phyloP scores from a whole-genome alignment of 495 filamentous ascomycete genomes.

The Penicillium chermesinum region DNA sequence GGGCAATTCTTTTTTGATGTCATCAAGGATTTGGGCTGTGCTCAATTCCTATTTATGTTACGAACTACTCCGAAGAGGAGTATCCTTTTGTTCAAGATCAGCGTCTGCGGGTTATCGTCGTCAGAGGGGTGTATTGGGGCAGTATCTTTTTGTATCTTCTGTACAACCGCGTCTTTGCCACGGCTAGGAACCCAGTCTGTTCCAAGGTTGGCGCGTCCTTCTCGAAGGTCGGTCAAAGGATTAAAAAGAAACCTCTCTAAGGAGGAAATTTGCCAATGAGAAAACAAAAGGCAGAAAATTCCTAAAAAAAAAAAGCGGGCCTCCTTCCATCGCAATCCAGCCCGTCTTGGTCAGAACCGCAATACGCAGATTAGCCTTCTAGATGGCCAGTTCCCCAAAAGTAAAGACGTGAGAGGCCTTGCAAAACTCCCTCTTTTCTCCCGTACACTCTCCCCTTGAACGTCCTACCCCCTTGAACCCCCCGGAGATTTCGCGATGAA shows the following conservation, averaged over 20 bases:
- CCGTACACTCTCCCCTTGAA: constrained; percentile 8
- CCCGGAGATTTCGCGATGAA: constrained; percentile 19
- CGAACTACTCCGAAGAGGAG: too few relatives aligned
- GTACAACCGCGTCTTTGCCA: neutral
- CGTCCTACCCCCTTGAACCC: neutral
- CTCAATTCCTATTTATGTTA: too few relatives aligned
- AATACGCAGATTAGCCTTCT: constrained; percentile 10
- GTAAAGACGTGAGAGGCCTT: constrained; percentile 2
- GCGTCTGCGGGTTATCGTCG: too few relatives aligned
- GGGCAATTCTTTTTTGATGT: neutral
- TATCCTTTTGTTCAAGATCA: too few relatives aligned
- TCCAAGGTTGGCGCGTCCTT: constrained; percentile 1
- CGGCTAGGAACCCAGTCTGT: constrained; percentile 5
- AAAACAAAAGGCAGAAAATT: neutral
- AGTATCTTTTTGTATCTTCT: neutral
- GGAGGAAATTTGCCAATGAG: neutral
- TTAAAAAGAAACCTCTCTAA: neutral
- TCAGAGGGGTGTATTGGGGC: too few relatives aligned
- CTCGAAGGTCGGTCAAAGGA: constrained; percentile 1
- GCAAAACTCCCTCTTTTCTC: constrained; percentile 7
- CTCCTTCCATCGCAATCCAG: constrained; percentile 7
- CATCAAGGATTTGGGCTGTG: neutral
- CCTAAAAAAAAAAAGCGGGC: constrained; percentile 13
- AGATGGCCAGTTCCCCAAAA: neutral
- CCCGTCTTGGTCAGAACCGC: constrained; percentile 20